These are phyloP conservation scores for Brassica carinata DNA, from an alignment of 345 rosid genomes.

Conservation along the genomic window DNA sequence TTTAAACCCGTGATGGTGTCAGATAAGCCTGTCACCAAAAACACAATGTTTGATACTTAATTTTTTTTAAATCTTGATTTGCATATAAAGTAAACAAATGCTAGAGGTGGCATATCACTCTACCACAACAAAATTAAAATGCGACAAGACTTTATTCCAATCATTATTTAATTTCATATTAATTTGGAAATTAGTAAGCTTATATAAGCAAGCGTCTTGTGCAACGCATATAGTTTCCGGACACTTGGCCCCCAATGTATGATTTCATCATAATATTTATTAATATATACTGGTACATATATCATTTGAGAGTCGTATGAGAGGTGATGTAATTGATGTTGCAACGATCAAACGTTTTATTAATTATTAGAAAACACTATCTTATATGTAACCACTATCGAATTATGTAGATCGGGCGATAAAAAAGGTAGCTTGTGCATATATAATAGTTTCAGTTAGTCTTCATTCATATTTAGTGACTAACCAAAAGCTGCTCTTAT, in stretches of 20 bases:
- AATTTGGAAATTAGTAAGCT: neutral
- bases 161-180: neutral
- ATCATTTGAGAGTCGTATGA: neutral
- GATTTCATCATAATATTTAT: neutral
- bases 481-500: neutral
- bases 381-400: neutral
- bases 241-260: constrained; percentile 11
- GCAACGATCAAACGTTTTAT: constrained; percentile 2
- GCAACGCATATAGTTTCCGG: neutral
- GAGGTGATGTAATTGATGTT: constrained; percentile 4
- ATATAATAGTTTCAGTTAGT: neutral
- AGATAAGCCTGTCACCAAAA: neutral
- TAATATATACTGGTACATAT: neutral
- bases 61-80: no score
- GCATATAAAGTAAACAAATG: neutral
- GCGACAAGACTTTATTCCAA: neutral
- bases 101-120: neutral
- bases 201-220: neutral
- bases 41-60: neutral
- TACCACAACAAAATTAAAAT: neutral
- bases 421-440: neutral
- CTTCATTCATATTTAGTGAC: neutral
- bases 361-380: neutral
- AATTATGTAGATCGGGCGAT: neutral
- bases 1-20: neutral